A percentile compares a stretch with the other conserved stretches of the same genome.
Evolutionary conservation across 352 stramenopile species (phyloP).

Genomic region (Peronospora belbahrii): DNA sequence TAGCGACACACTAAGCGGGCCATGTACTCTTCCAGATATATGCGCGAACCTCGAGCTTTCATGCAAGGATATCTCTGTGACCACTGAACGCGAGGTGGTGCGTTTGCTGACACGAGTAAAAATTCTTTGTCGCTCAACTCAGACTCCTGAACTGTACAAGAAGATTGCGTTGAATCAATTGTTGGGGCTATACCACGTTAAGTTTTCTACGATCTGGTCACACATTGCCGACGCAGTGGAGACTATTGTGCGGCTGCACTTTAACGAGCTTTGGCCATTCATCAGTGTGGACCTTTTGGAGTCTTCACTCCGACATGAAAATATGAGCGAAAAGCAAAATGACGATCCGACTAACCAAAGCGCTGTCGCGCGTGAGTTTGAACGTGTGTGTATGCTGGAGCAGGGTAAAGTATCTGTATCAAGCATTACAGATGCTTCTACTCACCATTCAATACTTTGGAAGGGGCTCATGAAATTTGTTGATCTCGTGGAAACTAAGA

Average conservation of each 20-base stretch:
- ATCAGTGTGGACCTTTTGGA: slow-evolving; percentile 44
- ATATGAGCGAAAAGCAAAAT: slow-evolving; percentile 12
- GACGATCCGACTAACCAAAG: slow-evolving; percentile 3
- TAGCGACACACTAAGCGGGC: slow-evolving; percentile 37
- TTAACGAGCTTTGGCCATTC: slow-evolving; percentile 56
- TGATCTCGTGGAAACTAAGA: slow-evolving; percentile 75
- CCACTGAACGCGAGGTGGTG: slow-evolving; percentile 78
- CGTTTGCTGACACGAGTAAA: slow-evolving; percentile 74
- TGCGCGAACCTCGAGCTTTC: slow-evolving; percentile 57
- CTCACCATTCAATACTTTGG: slow-evolving; percentile 75
- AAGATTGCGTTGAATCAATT: slow-evolving; percentile 64
- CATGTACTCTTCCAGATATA: slow-evolving; percentile 63
- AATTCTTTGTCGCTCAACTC: slow-evolving; percentile 54
- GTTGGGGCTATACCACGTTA: slow-evolving; percentile 82
- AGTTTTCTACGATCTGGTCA: slow-evolving; percentile 82
- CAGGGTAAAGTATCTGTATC: slow-evolving; percentile 32
- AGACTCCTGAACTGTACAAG: slow-evolving; percentile 78
- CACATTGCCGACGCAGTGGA: slow-evolving; percentile 72
- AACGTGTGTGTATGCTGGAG: slow-evolving; percentile 48
- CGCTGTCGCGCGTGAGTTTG: slow-evolving; percentile 33
- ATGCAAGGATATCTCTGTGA: slow-evolving; percentile 45
- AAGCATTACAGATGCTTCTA: slow-evolving; percentile 55
- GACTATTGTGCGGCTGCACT: slow-evolving; percentile 40
- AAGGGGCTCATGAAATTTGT: slow-evolving; percentile 68
- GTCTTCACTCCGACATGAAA: slow-evolving; percentile 39